These are phyloP conservation scores for Coffea canephora DNA, from an alignment of 257 asterid genomes.

Conservation along the genomic window DNA sequence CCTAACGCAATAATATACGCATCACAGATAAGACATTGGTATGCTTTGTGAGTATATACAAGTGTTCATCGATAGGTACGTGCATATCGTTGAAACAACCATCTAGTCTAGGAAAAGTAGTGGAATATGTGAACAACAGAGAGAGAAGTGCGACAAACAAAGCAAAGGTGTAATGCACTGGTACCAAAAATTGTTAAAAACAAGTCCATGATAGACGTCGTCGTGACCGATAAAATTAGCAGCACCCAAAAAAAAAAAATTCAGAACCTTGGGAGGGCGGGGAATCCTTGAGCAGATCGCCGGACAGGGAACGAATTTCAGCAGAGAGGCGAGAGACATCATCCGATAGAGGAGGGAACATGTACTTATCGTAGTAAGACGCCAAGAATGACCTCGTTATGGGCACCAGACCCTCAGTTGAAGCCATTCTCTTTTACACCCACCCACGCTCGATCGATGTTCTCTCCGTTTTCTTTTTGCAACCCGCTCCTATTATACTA, in stretches of 20 bases:
- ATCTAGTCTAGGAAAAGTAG: not conserved
- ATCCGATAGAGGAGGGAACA: constrained; percentile 55
- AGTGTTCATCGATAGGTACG: too few species aligned
- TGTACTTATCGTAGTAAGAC: constrained; percentile 80
- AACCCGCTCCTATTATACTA: not conserved
- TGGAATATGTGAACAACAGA: not conserved
- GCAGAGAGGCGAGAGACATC: constrained; percentile 69
- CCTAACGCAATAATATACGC: not conserved
- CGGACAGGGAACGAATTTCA: constrained; percentile 57
- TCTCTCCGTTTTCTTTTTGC: too few species aligned
- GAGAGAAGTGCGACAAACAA: too few species aligned
- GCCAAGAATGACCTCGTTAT: constrained; percentile 84
- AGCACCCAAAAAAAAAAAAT: not conserved
- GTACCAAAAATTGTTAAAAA: not conserved
- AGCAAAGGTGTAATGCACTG: not conserved
- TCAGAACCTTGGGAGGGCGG: constrained; percentile 63
- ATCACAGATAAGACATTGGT: not conserved
- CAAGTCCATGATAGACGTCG: not conserved
- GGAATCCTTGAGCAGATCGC: constrained; percentile 50
- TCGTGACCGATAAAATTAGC: not conserved
- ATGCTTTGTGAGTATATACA: not conserved
- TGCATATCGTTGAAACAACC: too few species aligned
- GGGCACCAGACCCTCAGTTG: constrained; percentile 92
- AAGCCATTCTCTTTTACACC: constrained; percentile 40
- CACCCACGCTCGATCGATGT: too few species aligned